Evolutionary conservation across 2,329 filamentous ascomycete genomes (phyloP).

Genomic region (Graphiopsis chlorocephala): DNA sequence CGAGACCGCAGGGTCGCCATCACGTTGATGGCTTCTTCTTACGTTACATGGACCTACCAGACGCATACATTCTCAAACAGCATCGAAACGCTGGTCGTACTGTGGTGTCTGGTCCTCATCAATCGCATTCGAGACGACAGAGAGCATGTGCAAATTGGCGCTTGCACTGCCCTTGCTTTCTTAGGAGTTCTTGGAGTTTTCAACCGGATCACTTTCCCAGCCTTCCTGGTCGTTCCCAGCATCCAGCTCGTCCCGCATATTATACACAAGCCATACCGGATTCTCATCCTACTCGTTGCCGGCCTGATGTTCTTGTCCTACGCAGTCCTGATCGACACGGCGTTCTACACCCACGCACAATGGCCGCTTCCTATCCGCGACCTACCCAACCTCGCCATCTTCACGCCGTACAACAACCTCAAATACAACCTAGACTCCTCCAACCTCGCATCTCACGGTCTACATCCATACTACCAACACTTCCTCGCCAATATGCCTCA

Average conservation of each 20-base stretch:
- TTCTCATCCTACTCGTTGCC: conserved; percentile 66
- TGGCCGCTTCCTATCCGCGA: conserved; percentile 66
- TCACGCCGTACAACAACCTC: conserved; percentile 55
- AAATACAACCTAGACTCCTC: conserved; percentile 48
- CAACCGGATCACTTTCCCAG: conserved; percentile 96
- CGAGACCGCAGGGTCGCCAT: conserved; percentile 70
- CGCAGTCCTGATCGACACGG: conserved; percentile 53
- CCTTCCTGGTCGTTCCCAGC: conserved; percentile 81
- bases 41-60: conserved; percentile 98
- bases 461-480: conserved; percentile 55
- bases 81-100: conserved; percentile 85
- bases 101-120: conserved; percentile 91
- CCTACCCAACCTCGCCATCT: conserved; percentile 54
- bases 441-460: conserved; percentile 53
- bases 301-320: conserved; percentile 69
- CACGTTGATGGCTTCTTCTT: conserved; percentile 86
- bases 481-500: conserved; percentile 52
- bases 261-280: conserved; percentile 58
- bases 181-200: conserved; percentile 84
- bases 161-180: conserved; percentile 75
- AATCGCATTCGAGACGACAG: conserved; percentile 77
- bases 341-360: conserved; percentile 43
- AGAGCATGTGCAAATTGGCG: conserved; percentile 72
- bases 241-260: conserved; percentile 84
- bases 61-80: conserved; percentile 98